Conservation (phyloP, 2,329 filamentous ascomycete genomes). For the Colletotrichum sp. region DNA sequence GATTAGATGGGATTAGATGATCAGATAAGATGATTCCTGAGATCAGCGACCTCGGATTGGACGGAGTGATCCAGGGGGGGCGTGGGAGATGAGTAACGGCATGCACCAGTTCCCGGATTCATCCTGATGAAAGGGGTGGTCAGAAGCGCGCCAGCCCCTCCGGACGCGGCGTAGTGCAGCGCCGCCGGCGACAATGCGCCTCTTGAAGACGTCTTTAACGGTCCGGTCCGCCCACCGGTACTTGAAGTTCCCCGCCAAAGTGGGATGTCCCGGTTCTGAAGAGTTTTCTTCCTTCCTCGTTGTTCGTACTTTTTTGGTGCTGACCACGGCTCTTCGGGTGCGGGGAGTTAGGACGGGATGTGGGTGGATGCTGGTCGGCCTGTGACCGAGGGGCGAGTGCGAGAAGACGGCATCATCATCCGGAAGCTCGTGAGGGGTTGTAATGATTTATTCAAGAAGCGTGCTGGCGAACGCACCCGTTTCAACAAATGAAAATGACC, state of each 20-base stretch:
- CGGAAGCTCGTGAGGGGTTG: not conserved
- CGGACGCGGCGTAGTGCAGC: not conserved
- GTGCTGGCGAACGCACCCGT: not conserved
- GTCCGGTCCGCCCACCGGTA: constrained; percentile 9
- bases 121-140: not conserved
- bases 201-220: not conserved
- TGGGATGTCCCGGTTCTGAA: not conserved
- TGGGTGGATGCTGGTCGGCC: not conserved
- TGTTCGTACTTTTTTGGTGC: not conserved
- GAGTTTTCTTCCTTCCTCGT: not conserved
- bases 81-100: not conserved
- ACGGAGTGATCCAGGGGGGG: not conserved
- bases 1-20: constrained; percentile 21
- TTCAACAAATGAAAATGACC: not conserved
- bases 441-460: not conserved
- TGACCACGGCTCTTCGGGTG: not conserved
- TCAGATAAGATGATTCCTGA: constrained; percentile 13
- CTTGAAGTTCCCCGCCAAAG: not conserved
- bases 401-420: not conserved
- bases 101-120: not conserved
- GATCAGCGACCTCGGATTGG: constrained; percentile 1
- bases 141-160: not conserved
- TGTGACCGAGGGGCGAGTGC: not conserved
- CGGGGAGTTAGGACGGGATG: not conserved
- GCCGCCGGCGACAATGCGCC: not conserved